These are phyloP conservation scores for Leishmania aethiopica DNA, from an alignment of 208 protist genomes.

Conservation along the genomic window DNA sequence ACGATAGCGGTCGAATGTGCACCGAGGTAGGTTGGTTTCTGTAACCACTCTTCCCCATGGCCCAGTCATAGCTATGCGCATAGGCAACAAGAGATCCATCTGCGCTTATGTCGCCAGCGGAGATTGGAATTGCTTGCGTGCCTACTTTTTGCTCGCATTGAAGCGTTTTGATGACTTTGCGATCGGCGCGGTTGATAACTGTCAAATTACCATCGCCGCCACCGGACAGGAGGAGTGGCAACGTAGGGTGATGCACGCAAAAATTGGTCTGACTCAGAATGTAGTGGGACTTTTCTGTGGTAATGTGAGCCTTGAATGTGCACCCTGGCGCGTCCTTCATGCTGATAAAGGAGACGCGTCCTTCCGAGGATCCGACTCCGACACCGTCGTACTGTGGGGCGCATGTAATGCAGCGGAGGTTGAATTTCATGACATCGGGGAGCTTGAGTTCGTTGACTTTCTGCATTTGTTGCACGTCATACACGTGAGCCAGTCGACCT, in stretches of 20 bases:
- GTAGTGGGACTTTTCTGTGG: slow-evolving; percentile 35
- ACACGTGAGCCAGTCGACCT: slow-evolving; percentile 61
- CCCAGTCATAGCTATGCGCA: slow-evolving; percentile 88
- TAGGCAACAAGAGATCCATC: slow-evolving; percentile 70
- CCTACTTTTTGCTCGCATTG: slow-evolving; percentile 36
- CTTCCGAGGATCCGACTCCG: slow-evolving; percentile 70
- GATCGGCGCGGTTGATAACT: slow-evolving; percentile 45
- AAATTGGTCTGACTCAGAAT: slow-evolving; percentile 81
- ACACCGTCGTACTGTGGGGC: slow-evolving; percentile 68
- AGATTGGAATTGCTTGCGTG: slow-evolving; percentile 63
- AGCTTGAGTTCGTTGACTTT: slow-evolving; percentile 57
- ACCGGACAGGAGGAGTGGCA: slow-evolving; percentile 49
- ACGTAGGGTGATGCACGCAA: slow-evolving; percentile 59
- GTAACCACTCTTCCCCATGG: slow-evolving; percentile 68
- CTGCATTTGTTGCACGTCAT: slow-evolving; percentile 63
- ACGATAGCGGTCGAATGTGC: slow-evolving; percentile 32
- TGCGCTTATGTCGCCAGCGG: slow-evolving; percentile 69
- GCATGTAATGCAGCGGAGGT: slow-evolving; percentile 67
- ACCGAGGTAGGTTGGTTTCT: slow-evolving; percentile 56
- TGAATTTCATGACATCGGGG: slow-evolving; percentile 66
- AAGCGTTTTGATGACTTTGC: slow-evolving; percentile 36
- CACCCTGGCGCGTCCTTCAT: slow-evolving; percentile 43
- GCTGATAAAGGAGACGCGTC: slow-evolving; percentile 63
- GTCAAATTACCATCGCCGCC: slow-evolving; percentile 73
- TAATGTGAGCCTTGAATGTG: slow-evolving; percentile 77